Percentiles rank a stretch among this genome's conserved stretches.
Evolutionary conservation across 1,139 yeast species (phyloP).

Genomic region (Sugiyamaella xylanicola): DNA sequence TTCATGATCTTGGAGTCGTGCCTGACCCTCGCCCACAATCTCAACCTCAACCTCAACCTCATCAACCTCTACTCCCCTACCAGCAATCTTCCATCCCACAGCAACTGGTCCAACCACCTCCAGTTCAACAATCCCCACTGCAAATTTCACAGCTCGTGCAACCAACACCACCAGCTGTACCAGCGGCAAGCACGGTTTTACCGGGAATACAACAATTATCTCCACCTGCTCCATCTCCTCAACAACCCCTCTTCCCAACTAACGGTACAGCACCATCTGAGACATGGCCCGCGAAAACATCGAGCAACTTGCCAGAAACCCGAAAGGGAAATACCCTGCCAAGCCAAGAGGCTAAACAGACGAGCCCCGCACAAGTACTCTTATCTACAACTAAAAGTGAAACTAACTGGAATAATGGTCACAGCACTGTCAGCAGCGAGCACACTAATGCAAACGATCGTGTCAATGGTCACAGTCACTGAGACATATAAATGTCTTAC

Average conservation of each 20-base stretch:
- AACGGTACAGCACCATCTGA: neutral
- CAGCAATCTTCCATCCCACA: too few relatives aligned
- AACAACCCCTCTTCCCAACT: neutral
- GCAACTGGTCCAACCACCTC: too few relatives aligned
- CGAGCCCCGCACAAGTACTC: neutral
- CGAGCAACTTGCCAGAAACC: neutral
- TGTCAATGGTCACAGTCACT: neutral
- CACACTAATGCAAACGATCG: slow-evolving; percentile 7
- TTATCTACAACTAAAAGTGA: neutral
- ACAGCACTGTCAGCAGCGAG: neutral
- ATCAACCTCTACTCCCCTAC: too few relatives aligned
- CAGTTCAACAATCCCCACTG: too few relatives aligned
- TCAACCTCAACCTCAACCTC: neutral
- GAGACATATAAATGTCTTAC: neutral
- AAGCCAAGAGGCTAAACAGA: neutral
- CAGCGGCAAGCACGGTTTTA: neutral
- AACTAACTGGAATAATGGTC: neutral
- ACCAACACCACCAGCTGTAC: neutral
- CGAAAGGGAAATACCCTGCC: neutral
- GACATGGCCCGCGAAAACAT: neutral
- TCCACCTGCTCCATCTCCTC: neutral
- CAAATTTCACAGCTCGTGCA: too few relatives aligned
- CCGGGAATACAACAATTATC: neutral
- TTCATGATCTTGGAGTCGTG: too few relatives aligned
- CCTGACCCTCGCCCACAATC: neutral